Evolutionary conservation across 306 rosid genomes (phyloP).

Genomic region (Dalbergia cultrata): DNA sequence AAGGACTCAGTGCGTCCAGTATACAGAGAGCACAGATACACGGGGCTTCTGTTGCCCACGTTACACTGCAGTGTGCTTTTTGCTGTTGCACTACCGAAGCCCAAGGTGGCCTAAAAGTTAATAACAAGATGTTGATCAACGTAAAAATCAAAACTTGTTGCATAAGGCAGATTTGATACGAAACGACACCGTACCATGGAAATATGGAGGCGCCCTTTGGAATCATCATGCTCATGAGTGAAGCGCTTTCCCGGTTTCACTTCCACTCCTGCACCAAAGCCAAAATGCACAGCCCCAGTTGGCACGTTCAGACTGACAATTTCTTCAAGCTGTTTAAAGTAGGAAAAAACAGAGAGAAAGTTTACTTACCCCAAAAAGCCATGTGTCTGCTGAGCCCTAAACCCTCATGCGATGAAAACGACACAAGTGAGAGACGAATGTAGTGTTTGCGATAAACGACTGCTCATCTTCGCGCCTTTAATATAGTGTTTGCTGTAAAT

Average conservation of each 20-base stretch:
- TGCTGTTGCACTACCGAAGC: conserved; percentile 62
- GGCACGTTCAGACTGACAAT: not conserved
- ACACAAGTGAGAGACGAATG: not conserved
- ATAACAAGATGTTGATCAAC: not conserved
- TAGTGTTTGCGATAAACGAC: too few relatives aligned
- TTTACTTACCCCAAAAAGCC: conserved; percentile 88
- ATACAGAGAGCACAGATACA: conserved; percentile 76
- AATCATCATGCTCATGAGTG: conserved; percentile 57
- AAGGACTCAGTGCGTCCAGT: conserved; percentile 73
- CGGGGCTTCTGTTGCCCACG: conserved; percentile 82
- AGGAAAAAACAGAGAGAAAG: not conserved
- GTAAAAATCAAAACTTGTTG: too few relatives aligned
- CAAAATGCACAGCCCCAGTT: not conserved
- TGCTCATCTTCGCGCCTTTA: too few relatives aligned
- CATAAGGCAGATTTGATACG: not conserved
- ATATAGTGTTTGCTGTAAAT: too few relatives aligned
- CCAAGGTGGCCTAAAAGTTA: conserved; percentile 71
- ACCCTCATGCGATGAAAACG: not conserved
- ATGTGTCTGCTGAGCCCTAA: conserved; percentile 32
- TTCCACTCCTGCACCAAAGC: conserved; percentile 64
- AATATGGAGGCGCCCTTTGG: conserved; percentile 85
- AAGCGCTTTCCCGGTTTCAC: conserved; percentile 89
- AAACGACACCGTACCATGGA: conserved; percentile 63
- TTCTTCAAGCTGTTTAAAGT: not conserved
- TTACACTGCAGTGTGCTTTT: conserved; percentile 91